Conservation (phyloP, 257 asterid species). For the Salvia splendens region DNA sequence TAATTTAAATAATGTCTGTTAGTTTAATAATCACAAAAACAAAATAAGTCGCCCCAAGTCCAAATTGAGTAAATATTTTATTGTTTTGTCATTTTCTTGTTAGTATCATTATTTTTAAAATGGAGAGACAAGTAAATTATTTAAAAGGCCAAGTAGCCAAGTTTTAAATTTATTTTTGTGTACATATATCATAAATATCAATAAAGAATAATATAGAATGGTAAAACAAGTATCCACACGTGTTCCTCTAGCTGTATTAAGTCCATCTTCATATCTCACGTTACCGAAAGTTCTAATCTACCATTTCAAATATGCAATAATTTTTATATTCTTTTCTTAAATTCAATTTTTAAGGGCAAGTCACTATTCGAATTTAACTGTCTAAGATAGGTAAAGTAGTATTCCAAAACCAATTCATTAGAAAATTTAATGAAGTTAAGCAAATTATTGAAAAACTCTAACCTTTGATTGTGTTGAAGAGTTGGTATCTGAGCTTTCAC, state of each 20-base stretch:
- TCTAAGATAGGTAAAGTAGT: background rate
- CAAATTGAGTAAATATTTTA: background rate
- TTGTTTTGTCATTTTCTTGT: too few relatives aligned
- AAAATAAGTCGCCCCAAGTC: background rate
- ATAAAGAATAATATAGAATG: too few relatives aligned
- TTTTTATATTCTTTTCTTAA: constrained; percentile 25
- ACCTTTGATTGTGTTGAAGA: constrained; percentile 46
- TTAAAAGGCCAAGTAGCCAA: too few relatives aligned
- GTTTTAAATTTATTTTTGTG: too few relatives aligned
- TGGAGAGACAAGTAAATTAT: too few relatives aligned
- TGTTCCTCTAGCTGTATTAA: constrained; percentile 54
- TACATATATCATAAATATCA: background rate
- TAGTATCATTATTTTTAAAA: too few relatives aligned
- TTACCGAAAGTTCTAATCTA: constrained; percentile 34
- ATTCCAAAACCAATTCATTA: background rate
- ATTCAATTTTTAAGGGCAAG: constrained; percentile 25
- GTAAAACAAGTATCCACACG: constrained; percentile 47
- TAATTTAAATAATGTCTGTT: too few relatives aligned
- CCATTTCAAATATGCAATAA: constrained; percentile 12
- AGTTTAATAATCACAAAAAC: background rate
- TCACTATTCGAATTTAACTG: background rate
- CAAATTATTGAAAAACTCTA: constrained; percentile 14
- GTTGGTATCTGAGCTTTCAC: constrained; percentile 37
- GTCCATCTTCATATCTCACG: constrained; percentile 45
- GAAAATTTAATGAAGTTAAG: background rate